phyloP scores from a whole-genome alignment of 306 rosid species.

The Vigna radiata region DNA sequence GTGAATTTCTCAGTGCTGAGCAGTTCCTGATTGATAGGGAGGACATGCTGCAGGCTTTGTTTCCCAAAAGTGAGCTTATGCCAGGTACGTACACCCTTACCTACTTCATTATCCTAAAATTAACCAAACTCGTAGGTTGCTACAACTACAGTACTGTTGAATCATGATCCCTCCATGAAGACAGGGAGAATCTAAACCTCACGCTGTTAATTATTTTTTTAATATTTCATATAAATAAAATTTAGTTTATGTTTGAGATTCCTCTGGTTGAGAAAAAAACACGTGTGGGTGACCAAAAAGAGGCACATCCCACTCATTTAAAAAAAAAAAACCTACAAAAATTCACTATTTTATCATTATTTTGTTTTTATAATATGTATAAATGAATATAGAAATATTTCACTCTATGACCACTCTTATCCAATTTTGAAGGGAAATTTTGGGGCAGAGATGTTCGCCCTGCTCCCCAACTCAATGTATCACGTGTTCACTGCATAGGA shows the following conservation, averaged over 20 bases:
- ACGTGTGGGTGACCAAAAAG: background rate
- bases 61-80: conserved; percentile 82
- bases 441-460: too few species aligned
- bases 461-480: too few species aligned
- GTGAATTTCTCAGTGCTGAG: conserved; percentile 72
- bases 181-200: too few species aligned
- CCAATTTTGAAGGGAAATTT: too few species aligned
- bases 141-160: background rate
- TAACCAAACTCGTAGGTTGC: background rate
- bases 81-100: conserved; percentile 60
- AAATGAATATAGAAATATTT: too few species aligned
- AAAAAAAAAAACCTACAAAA: too few species aligned
- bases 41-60: conserved; percentile 67
- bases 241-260: background rate
- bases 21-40: conserved; percentile 85
- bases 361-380: too few species aligned
- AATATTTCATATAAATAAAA: too few species aligned
- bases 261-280: background rate
- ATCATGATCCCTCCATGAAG: background rate
- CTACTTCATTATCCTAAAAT: background rate
- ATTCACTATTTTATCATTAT: too few species aligned
- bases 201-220: too few species aligned
- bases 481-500: too few species aligned
- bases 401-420: too few species aligned
- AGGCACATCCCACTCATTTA: background rate